These are phyloP conservation scores for Zychaea mexicana DNA, from an alignment of 371 early-diverging fungal species.

Conservation along the genomic window DNA sequence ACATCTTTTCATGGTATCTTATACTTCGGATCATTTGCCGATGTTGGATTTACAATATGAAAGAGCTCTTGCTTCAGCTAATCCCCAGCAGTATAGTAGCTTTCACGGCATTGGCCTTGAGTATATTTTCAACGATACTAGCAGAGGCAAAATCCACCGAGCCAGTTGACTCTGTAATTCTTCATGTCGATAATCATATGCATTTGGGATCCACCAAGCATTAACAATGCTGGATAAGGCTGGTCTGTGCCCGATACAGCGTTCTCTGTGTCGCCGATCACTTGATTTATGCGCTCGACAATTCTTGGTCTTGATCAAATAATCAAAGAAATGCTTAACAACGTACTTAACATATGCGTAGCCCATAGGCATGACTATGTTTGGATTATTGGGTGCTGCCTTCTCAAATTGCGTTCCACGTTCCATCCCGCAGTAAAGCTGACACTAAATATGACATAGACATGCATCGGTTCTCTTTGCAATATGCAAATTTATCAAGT, in stretches of 20 bases:
- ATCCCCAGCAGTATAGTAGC: background rate
- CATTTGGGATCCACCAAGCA: slow-evolving; percentile 34
- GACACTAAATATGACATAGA: slow-evolving; percentile 40
- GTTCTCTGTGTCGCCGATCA: slow-evolving; percentile 35
- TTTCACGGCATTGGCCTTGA: slow-evolving; percentile 16
- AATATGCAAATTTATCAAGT: slow-evolving; percentile 39
- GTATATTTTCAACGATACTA: slow-evolving; percentile 33
- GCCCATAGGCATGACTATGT: slow-evolving; percentile 38
- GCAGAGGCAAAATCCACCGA: slow-evolving; percentile 33
- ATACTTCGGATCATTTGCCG: slow-evolving; percentile 21
- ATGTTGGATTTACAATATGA: slow-evolving; percentile 39
- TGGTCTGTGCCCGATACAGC: slow-evolving; percentile 48
- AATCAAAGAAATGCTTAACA: slow-evolving; percentile 32
- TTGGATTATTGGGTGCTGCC: slow-evolving; percentile 11
- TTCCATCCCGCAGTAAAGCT: slow-evolving; percentile 22
- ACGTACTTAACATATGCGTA: slow-evolving; percentile 49
- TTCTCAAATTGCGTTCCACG: slow-evolving; percentile 30
- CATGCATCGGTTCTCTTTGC: slow-evolving; percentile 32
- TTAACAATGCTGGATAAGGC: slow-evolving; percentile 36
- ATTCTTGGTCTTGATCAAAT: slow-evolving; percentile 26
- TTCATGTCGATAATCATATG: slow-evolving; percentile 18
- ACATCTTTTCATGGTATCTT: slow-evolving; percentile 19
- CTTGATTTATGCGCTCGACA: slow-evolving; percentile 44
- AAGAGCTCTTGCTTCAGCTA: slow-evolving; percentile 9
- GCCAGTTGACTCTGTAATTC: slow-evolving; percentile 30